phyloP scores from a whole-genome alignment of 768 basidiomycete species.

The Mycena latifolia region DNA sequence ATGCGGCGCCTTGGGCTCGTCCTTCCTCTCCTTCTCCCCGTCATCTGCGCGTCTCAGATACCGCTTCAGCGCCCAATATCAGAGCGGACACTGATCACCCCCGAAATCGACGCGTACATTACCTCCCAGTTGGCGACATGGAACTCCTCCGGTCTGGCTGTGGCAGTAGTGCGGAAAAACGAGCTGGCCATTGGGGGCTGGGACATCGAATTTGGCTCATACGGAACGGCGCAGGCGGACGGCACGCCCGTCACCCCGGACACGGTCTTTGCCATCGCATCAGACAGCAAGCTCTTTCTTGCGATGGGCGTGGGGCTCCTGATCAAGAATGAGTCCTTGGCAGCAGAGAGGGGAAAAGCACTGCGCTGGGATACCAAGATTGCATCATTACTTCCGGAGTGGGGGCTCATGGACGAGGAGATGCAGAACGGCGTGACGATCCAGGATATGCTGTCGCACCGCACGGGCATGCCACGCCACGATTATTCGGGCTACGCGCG shows the following conservation, averaged over 20 bases:
- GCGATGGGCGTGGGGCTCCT: constrained; percentile 54
- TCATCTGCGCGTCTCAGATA: background rate
- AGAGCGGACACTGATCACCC: constrained; percentile 14
- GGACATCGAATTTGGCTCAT: constrained; percentile 53
- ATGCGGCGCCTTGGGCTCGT: no score
- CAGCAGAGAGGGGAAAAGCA: constrained; percentile 42
- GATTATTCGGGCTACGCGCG: constrained; percentile 50
- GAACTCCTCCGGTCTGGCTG: constrained; percentile 53
- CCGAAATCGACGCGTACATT: constrained; percentile 31
- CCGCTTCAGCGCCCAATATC: constrained; percentile 4
- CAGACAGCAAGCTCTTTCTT: constrained; percentile 58
- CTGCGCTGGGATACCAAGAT: constrained; percentile 55
- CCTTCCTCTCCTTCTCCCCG: background rate
- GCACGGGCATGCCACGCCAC: constrained; percentile 61
- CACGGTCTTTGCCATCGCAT: constrained; percentile 59
- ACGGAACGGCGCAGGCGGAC: constrained; percentile 50
- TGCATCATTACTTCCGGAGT: constrained; percentile 52
- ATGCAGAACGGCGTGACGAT: constrained; percentile 49
- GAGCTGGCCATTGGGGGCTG: constrained; percentile 40
- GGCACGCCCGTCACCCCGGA: constrained; percentile 54
- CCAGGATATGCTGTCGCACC: constrained; percentile 57
- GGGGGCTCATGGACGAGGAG: constrained; percentile 53
- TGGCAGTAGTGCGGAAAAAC: constrained; percentile 55
- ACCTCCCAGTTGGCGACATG: constrained; percentile 44
- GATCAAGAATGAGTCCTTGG: constrained; percentile 51